Percentiles rank a stretch among this genome's conserved stretches.
phyloP scores from a whole-genome alignment of 352 stramenopile species.

The Pythium diclinum region DNA sequence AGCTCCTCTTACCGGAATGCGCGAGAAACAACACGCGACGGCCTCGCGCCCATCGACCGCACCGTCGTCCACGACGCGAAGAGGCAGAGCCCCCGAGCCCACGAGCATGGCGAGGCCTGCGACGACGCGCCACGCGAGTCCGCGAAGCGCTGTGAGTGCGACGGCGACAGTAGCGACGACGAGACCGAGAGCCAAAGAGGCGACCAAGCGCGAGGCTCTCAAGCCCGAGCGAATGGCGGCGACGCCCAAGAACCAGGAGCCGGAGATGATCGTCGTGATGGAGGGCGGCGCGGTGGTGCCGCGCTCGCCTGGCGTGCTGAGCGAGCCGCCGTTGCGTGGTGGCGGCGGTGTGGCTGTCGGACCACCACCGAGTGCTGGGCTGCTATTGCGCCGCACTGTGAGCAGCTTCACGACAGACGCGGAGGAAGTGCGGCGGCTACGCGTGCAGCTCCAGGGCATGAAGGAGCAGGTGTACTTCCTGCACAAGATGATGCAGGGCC shows the following conservation, averaged over 20 bases:
- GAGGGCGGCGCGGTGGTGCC: neutral
- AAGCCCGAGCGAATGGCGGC: neutral
- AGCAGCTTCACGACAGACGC: conserved; percentile 17
- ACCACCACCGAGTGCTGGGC: neutral
- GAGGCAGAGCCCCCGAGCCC: neutral
- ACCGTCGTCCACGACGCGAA: neutral
- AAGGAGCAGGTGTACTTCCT: conserved; percentile 27
- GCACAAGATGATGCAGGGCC: conserved; percentile 23
- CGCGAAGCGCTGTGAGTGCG: neutral
- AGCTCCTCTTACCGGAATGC: neutral
- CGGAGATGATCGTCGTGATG: conserved; percentile 1
- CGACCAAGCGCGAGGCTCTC: conserved; percentile 8
- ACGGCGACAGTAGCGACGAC: neutral
- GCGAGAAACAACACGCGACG: neutral
- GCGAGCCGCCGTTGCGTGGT: conserved; percentile 1
- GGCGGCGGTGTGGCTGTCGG: neutral
- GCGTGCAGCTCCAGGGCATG: conserved; percentile 24
- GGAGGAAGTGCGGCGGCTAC: conserved; percentile 23
- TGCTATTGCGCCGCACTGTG: conserved; percentile 7
- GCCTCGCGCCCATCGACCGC: neutral
- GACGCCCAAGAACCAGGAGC: neutral
- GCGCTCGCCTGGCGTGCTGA: conserved; percentile 4
- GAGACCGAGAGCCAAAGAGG: neutral
- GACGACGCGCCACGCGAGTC: neutral
- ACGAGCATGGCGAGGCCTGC: neutral